Conservation (phyloP, 768 basidiomycete genomes). For the Podaxis sp. region DNA sequence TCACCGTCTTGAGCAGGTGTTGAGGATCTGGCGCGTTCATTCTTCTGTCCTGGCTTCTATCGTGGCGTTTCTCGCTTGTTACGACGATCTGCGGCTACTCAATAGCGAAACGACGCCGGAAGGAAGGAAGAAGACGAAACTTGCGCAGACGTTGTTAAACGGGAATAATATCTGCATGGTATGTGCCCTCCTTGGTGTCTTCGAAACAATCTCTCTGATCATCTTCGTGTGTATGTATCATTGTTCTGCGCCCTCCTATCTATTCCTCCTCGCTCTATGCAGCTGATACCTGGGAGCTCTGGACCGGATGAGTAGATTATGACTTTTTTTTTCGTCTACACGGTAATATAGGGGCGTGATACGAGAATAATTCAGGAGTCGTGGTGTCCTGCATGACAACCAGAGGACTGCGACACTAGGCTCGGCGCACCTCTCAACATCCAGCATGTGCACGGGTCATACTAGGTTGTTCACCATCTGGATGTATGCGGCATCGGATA, state of each 20-base stretch:
- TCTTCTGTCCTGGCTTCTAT: background rate
- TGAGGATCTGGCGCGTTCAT: background rate
- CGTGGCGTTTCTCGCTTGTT: background rate
- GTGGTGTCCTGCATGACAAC: too few relatives aligned
- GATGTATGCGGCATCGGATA: too few relatives aligned
- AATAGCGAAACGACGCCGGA: conserved; percentile 82
- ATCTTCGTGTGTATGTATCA: background rate
- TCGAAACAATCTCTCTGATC: background rate
- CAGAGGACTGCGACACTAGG: too few relatives aligned
- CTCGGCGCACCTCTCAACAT: too few relatives aligned
- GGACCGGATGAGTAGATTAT: conserved; percentile 27
- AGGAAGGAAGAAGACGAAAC: conserved; percentile 75
- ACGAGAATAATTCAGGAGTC: background rate
- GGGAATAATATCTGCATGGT: conserved; percentile 98
- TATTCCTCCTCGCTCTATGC: background rate
- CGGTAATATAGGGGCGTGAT: background rate
- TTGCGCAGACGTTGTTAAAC: conserved; percentile 88
- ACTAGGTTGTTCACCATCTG: too few relatives aligned
- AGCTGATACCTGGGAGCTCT: conserved; percentile 41
- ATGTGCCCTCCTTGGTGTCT: conserved; percentile 22
- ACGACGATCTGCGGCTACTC: background rate
- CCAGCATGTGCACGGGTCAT: too few relatives aligned
- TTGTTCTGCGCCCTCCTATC: background rate
- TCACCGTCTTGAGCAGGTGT: background rate
- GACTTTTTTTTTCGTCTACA: too few relatives aligned